Percentiles rank a stretch among this genome's conserved stretches.
Evolutionary conservation across 129 eudicot species (phyloP).

Genomic region (Apium graveolens): DNA sequence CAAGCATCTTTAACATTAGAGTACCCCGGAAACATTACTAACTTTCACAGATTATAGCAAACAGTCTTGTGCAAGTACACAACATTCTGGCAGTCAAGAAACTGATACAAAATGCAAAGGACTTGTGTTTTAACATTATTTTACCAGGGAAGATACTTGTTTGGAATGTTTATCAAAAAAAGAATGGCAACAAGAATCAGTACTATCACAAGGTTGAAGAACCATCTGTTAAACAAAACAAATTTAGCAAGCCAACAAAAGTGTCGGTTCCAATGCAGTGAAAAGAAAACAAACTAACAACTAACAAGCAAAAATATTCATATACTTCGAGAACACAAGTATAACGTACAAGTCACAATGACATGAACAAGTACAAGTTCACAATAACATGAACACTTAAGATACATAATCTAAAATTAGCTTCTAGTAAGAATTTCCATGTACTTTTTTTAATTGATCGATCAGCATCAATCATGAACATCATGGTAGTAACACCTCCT

Average conservation of each 20-base stretch:
- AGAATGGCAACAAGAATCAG: not conserved
- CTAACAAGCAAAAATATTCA: slow-evolving; percentile 19
- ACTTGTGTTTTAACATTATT: not conserved
- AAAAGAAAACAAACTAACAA: not conserved
- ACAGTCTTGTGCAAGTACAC: not conserved
- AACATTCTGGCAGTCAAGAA: slow-evolving; percentile 9
- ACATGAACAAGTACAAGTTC: slow-evolving; percentile 34
- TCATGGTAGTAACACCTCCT: slow-evolving; percentile 1
- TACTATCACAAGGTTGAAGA: not conserved
- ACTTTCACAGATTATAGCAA: not conserved
- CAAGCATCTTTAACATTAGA: not conserved
- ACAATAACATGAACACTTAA: slow-evolving; percentile 25
- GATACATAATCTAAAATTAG: slow-evolving; percentile 32
- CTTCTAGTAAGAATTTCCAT: slow-evolving; percentile 7
- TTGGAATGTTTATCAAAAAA: not conserved
- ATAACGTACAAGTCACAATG: slow-evolving; percentile 31
- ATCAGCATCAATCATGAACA: slow-evolving; percentile 6
- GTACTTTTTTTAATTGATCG: not conserved
- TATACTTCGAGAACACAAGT: slow-evolving; percentile 22
- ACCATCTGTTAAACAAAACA: slow-evolving; percentile 1
- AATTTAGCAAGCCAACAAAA: not conserved
- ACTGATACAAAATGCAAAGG: slow-evolving; percentile 1
- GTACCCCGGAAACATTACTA: not conserved
- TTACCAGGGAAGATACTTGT: not conserved
- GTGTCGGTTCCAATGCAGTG: not conserved